phyloP scores from a whole-genome alignment of 192 early-diverging fungal genomes.

The Geranomyces variabilis region DNA sequence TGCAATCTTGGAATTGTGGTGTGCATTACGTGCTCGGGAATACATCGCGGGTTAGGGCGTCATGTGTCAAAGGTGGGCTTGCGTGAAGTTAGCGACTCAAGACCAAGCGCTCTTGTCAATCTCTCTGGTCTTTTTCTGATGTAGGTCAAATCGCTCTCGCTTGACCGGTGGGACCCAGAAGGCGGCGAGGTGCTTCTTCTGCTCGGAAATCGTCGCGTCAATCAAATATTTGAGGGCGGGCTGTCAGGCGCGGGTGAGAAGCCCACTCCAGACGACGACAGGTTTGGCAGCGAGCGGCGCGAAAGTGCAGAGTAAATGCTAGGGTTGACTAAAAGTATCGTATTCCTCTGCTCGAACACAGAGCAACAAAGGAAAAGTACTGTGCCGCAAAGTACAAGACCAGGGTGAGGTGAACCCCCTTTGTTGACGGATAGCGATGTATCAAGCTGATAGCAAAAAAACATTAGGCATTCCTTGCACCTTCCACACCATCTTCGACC shows the following conservation, averaged over 20 bases:
- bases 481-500: slow-evolving; percentile 56
- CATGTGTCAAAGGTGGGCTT: slow-evolving; percentile 79
- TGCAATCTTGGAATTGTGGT: slow-evolving; percentile 79
- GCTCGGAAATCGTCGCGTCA: slow-evolving; percentile 79
- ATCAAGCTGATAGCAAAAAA: background rate
- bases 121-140: background rate
- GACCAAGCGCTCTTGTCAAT: background rate
- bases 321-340: background rate
- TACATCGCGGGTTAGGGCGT: slow-evolving; percentile 87
- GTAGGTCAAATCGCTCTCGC: slow-evolving; percentile 64
- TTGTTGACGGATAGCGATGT: background rate
- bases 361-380: slow-evolving; percentile 29
- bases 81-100: background rate
- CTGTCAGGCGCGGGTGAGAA: slow-evolving; percentile 25
- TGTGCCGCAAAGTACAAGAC: slow-evolving; percentile 40
- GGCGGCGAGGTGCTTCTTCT: slow-evolving; percentile 68
- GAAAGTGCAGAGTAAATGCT: background rate
- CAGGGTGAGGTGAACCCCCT: slow-evolving; percentile 41
- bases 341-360: background rate
- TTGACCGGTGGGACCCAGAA: slow-evolving; percentile 89
- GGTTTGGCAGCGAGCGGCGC: background rate
- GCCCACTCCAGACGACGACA: slow-evolving; percentile 32
- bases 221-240: slow-evolving; percentile 48
- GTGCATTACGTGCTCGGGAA: slow-evolving; percentile 88
- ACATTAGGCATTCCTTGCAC: slow-evolving; percentile 13